Evolutionary conservation across 208 protist genomes (phyloP).

Genomic region (Lotmaria passim): DNA sequence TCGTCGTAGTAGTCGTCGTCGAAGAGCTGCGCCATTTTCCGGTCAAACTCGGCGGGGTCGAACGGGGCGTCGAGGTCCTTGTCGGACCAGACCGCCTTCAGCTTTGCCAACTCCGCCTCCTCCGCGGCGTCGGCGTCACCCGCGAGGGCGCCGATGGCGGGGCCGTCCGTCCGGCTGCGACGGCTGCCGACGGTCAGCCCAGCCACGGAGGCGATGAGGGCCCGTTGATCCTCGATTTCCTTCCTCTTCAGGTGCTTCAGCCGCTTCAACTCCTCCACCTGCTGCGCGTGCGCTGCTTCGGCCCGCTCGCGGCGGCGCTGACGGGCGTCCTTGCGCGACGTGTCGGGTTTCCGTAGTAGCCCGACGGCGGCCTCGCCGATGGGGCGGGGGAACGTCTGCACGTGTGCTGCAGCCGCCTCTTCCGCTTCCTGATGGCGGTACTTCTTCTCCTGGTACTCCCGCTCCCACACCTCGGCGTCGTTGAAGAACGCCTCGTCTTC

Average conservation of each 20-base stretch:
- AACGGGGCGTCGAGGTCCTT: conserved; percentile 86
- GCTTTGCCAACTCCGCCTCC: conserved; percentile 52
- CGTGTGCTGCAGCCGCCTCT: conserved; percentile 42
- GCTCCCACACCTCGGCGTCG: conserved; percentile 85
- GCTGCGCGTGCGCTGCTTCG: conserved; percentile 62
- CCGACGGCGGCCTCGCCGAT: conserved; percentile 73
- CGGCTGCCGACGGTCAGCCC: conserved; percentile 37
- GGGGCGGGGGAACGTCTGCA: conserved; percentile 83
- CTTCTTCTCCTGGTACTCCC: conserved; percentile 82
- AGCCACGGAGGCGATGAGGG: conserved; percentile 81
- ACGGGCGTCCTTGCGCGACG: conserved; percentile 80
- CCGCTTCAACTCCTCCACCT: conserved; percentile 87
- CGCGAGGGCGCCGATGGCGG: not conserved
- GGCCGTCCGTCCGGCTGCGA: conserved; percentile 4
- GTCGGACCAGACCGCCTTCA: conserved; percentile 78
- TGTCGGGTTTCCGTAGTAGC: conserved; percentile 72
- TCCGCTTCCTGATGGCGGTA: conserved; percentile 86
- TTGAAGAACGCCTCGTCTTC: conserved; percentile 87
- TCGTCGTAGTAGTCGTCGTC: conserved; percentile 89
- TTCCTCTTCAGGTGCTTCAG: conserved; percentile 90
- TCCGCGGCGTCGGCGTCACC: conserved; percentile 51
- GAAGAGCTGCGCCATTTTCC: conserved; percentile 89
- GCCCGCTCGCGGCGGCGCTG: conserved; percentile 77
- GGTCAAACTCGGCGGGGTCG: conserved; percentile 86
- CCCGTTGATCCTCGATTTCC: conserved; percentile 87